These are phyloP conservation scores for Fraxinus americana DNA, from an alignment of 257 asterid species.

Conservation along the genomic window DNA sequence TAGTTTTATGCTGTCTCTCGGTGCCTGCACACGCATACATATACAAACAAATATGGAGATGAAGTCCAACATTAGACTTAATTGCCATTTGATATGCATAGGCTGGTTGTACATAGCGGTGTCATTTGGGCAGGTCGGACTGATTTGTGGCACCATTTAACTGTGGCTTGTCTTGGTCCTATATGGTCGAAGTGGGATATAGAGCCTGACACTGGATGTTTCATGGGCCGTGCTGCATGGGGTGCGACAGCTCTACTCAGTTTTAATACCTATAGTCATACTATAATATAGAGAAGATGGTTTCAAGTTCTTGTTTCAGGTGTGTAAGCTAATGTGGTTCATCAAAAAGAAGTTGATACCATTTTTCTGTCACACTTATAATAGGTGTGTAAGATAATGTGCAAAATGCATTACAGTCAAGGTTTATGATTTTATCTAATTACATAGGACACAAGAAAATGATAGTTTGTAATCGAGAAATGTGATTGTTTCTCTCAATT, in stretches of 20 bases:
- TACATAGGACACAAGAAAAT: not conserved
- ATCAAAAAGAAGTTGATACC: not conserved
- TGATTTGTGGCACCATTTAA: not conserved
- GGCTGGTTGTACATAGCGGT: not conserved
- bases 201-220: not conserved
- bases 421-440: not conserved
- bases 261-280: not conserved
- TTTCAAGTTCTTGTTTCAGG: not conserved
- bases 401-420: not conserved
- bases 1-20: slow-evolving; percentile 3
- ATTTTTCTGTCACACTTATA: not conserved
- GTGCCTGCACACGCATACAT: not conserved
- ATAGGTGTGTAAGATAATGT: too few relatives aligned
- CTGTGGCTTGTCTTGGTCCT: too few relatives aligned
- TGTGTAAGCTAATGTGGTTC: not conserved
- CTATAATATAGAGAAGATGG: not conserved
- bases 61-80: not conserved
- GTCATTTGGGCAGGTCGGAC: not conserved
- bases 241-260: not conserved
- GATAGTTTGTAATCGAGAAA: not conserved
- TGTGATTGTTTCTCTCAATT: not conserved
- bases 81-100: not conserved
- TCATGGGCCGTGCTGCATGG: not conserved
- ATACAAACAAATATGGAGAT: not conserved
- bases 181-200: not conserved